Percentiles rank a stretch among this genome's conserved stretches.
Conservation (phyloP, 495 filamentous ascomycete genomes). For the Penicillium pulvis region DNA sequence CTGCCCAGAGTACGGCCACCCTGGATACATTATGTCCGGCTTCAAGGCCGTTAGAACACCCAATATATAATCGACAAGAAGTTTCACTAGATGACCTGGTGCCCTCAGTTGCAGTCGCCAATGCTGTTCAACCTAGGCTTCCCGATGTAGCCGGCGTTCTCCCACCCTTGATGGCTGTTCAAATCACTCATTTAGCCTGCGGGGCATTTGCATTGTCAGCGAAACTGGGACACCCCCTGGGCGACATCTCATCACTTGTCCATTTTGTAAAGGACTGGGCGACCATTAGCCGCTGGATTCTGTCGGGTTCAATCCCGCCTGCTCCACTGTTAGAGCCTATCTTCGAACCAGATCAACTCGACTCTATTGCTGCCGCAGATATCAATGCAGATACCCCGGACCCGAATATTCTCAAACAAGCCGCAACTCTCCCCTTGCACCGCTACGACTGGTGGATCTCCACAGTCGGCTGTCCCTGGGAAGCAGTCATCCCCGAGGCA, state of each 20-base stretch:
- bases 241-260: constrained; percentile 49
- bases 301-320: constrained; percentile 1
- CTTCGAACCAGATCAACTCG: constrained; percentile 34
- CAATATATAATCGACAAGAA: constrained; percentile 28
- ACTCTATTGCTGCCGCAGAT: constrained; percentile 30
- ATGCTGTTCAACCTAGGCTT: constrained; percentile 3
- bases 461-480: constrained; percentile 14
- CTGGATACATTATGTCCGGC: constrained; percentile 32
- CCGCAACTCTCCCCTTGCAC: constrained; percentile 26
- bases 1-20: constrained; percentile 23
- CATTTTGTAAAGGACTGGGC: constrained; percentile 52
- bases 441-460: constrained; percentile 39
- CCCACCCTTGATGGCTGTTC: constrained; percentile 36
- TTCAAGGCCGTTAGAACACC: constrained; percentile 26
- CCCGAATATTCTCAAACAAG: constrained; percentile 14
- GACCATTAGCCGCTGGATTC: constrained; percentile 22
- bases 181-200: constrained; percentile 41
- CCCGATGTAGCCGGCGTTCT: constrained; percentile 7
- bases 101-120: constrained; percentile 11
- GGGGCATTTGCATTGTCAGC: constrained; percentile 46
- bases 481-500: constrained; percentile 16
- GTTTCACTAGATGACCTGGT: constrained; percentile 18
- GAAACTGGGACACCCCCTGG: constrained; percentile 47
- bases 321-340: constrained; percentile 17
- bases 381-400: constrained; percentile 29